A percentile compares a stretch with the other conserved stretches of the same genome.
These are phyloP conservation scores for Telopea speciosissima DNA, from an alignment of 177 flowering plant genomes.

Conservation along the genomic window DNA sequence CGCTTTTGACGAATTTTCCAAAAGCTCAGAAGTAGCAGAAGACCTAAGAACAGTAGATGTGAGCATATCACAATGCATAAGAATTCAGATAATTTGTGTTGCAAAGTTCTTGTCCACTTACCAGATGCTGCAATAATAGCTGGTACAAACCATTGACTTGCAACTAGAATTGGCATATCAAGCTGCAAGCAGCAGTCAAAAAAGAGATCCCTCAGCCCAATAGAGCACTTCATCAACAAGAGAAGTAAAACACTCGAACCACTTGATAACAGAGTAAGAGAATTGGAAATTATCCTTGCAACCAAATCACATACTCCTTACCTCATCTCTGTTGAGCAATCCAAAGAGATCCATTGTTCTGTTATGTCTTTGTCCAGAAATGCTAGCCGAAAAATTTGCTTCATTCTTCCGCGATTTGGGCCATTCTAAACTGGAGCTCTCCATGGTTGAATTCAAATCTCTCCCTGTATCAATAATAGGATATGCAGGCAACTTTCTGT, in stretches of 20 bases:
- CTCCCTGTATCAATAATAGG: conserved; percentile 42
- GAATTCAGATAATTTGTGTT: background rate
- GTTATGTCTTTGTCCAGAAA: conserved; percentile 35
- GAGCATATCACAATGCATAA: background rate
- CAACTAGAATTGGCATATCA: conserved; percentile 54
- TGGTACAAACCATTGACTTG: conserved; percentile 81
- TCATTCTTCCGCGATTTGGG: conserved; percentile 17
- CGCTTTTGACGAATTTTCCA: conserved; percentile 79
- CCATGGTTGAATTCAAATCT: conserved; percentile 44
- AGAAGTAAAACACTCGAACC: background rate
- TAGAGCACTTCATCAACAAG: background rate
- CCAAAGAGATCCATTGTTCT: conserved; percentile 36
- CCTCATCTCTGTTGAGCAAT: conserved; percentile 68
- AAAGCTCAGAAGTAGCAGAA: conserved; percentile 57
- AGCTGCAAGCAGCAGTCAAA: conserved; percentile 38
- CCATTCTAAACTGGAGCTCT: conserved; percentile 18
- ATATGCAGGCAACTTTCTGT: conserved; percentile 74
- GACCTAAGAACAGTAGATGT: conserved; percentile 34
- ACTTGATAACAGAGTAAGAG: background rate
- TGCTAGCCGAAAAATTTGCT: conserved; percentile 19
- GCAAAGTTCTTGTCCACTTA: conserved; percentile 19
- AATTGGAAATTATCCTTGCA: background rate
- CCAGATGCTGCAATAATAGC: conserved; percentile 56
- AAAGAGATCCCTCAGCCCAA: background rate
- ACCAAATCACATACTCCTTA: conserved; percentile 20